These are phyloP conservation scores for Sicyos edulis DNA, from an alignment of 306 rosid genomes.

Conservation along the genomic window DNA sequence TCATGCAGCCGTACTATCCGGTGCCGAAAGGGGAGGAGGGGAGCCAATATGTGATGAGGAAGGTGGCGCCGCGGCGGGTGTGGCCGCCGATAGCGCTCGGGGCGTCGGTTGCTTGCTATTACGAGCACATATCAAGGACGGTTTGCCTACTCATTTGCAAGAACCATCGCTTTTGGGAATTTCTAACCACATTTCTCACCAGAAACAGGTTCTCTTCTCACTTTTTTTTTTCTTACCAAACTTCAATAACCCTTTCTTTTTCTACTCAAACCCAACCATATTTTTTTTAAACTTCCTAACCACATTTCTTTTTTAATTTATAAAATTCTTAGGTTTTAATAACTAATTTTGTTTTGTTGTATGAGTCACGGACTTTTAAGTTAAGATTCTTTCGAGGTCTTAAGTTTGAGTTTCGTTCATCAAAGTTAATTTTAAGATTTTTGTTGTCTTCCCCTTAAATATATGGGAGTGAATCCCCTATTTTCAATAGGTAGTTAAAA, in stretches of 20 bases:
- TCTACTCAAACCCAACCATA: neutral
- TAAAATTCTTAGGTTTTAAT: no score
- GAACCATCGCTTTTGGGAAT: slow-evolving; percentile 81
- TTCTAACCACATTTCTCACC: slow-evolving; percentile 64
- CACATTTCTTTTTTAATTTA: no score
- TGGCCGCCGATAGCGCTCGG: slow-evolving; percentile 80
- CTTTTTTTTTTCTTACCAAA: slow-evolving; percentile 1
- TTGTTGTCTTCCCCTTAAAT: no score
- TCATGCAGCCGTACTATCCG: slow-evolving; percentile 61
- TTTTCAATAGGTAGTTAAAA: no score
- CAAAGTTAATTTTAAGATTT: no score
- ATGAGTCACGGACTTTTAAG: no score
- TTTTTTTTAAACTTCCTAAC: neutral
- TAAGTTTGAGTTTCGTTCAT: no score
- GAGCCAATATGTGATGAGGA: slow-evolving; percentile 74
- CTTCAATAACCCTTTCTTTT: neutral
- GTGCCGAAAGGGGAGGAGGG: slow-evolving; percentile 65
- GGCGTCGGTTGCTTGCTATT: slow-evolving; percentile 83
- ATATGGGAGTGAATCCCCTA: no score
- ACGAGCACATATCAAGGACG: slow-evolving; percentile 78
- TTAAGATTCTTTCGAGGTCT: no score
- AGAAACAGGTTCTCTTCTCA: slow-evolving; percentile 56
- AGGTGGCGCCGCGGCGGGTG: slow-evolving; percentile 78
- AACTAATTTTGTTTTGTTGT: no score
- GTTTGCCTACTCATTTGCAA: slow-evolving; percentile 79